Evolutionary conservation across 257 asterid genomes (phyloP), one percentile per base, ranked within the genome.

Genomic region (Nicotiana tabacum): DNA sequence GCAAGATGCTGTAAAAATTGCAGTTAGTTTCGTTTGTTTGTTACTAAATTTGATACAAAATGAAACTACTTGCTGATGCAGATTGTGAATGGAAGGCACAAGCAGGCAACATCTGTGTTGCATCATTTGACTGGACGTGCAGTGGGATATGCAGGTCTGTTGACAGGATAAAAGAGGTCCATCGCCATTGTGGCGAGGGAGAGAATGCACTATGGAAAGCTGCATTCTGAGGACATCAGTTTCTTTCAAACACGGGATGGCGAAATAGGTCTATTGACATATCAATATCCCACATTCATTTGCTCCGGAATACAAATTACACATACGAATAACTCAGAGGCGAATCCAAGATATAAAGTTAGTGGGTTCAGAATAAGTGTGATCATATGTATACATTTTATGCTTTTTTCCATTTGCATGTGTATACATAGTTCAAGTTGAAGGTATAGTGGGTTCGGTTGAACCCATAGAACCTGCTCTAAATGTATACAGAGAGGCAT

Each of bases 61-160:
- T 2, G 3, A 16, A 1, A 82, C 24, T 46, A 66, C 5, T 55
- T 87, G 21, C 65, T 33, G 16, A 24, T 85, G 83, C 89, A 93
- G 98, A 94, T 67, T 94, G 98, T 81, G 95, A 91, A 82, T 94
- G 97, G 98, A 94, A 93, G 84, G 97, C 94, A n/a, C 97, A 91
- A 69, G 98, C 98, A 2, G 97, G 98, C 83, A 94, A 94, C 68
- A 29, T 76, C 1, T 94, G 98, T 33, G 92, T 93, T 61, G 97
- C 98, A 56, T 94, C 98, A 1, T 93, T 93, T 6, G 98, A 94
- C 60, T 94, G 98, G 98, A 92, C 86, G 82, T 94, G 98, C 79
- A 94, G 97, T 66, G 98, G 98, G 76, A 94, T 94, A 65, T 94
- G 98, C 86, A 87, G 91, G 67, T 91, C 98, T 3, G 97, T 86